Percentiles rank a stretch among this genome's conserved stretches.
These are phyloP conservation scores for Prunus salicina DNA, from an alignment of 306 rosid species.

Conservation along the genomic window DNA sequence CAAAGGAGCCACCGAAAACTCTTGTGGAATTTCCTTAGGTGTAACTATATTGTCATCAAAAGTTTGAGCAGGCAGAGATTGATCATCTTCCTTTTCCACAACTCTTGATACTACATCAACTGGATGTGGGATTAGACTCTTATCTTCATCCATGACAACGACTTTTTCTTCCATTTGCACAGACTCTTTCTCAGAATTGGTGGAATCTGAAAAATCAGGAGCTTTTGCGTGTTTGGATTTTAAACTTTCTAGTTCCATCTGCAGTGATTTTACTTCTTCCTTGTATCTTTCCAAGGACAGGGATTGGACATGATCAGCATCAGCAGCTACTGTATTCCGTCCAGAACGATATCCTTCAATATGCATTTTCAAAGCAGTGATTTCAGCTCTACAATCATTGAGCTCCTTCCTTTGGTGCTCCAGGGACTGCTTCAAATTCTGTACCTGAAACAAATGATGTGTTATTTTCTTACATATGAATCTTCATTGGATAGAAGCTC, in stretches of 20 bases:
- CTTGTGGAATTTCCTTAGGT: conserved; percentile 44
- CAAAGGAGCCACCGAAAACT: conserved; percentile 26
- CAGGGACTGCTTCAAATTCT: conserved; percentile 68
- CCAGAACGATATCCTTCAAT: conserved; percentile 64
- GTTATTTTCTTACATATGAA: conserved; percentile 19
- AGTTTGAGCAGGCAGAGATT: conserved; percentile 33
- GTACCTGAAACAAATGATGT: conserved; percentile 54
- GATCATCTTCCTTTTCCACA: conserved; percentile 41
- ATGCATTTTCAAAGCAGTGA: conserved; percentile 83
- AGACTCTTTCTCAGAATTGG: conserved; percentile 39
- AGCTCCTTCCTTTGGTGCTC: conserved; percentile 77
- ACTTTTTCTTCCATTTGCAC: conserved; percentile 53
- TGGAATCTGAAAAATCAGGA: conserved; percentile 36
- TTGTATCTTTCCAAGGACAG: conserved; percentile 57
- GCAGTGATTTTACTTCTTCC: conserved; percentile 78
- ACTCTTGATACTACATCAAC: conserved; percentile 34
- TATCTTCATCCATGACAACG: conserved; percentile 77
- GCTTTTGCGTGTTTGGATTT: conserved; percentile 39
- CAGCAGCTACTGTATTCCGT: conserved; percentile 33
- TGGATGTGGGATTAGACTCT: conserved; percentile 34
- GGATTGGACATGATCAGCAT: conserved; percentile 46
- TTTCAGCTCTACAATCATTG: conserved; percentile 81
- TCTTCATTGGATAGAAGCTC: conserved; percentile 25
- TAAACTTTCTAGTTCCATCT: conserved; percentile 65
- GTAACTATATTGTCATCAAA: conserved; percentile 35